A percentile compares a stretch with the other conserved stretches of the same genome.
phyloP scores from a whole-genome alignment of 139 green algal species.

The Tetradesmus obliquus region DNA sequence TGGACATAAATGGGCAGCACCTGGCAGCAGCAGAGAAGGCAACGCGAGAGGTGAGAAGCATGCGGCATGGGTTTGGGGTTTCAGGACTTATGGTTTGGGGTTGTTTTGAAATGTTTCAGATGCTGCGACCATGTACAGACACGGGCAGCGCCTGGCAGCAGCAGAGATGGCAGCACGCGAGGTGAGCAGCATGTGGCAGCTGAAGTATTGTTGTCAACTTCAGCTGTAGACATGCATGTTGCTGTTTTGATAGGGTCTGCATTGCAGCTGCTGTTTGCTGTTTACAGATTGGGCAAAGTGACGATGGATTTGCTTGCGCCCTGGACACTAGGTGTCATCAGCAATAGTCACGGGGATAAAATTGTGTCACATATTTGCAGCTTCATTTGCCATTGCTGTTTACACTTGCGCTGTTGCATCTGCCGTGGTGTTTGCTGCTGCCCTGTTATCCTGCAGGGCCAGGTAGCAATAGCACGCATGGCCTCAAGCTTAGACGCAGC shows the following conservation, averaged over 20 bases:
- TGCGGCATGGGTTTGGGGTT: background rate
- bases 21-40: conserved; percentile 17
- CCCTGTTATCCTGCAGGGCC: background rate
- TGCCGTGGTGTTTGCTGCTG: background rate
- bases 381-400: background rate
- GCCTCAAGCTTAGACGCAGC: conserved; percentile 10
- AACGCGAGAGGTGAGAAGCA: background rate
- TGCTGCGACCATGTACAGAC: background rate
- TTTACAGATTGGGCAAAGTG: no score
- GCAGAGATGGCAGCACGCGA: conserved; percentile 21
- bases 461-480: background rate
- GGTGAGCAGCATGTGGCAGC: background rate
- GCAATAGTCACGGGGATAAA: background rate
- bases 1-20: conserved; percentile 7
- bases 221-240: no score
- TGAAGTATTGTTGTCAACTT: no score
- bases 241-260: no score
- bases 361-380: background rate
- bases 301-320: background rate
- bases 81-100: no score
- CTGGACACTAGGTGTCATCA: background rate
- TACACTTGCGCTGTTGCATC: background rate
- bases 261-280: no score
- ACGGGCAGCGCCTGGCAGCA: conserved; percentile 19
- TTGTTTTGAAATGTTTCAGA: no score